Conservation (phyloP, 2,329 filamentous ascomycete species). For the Pseudocercospora macadamiae region DNA sequence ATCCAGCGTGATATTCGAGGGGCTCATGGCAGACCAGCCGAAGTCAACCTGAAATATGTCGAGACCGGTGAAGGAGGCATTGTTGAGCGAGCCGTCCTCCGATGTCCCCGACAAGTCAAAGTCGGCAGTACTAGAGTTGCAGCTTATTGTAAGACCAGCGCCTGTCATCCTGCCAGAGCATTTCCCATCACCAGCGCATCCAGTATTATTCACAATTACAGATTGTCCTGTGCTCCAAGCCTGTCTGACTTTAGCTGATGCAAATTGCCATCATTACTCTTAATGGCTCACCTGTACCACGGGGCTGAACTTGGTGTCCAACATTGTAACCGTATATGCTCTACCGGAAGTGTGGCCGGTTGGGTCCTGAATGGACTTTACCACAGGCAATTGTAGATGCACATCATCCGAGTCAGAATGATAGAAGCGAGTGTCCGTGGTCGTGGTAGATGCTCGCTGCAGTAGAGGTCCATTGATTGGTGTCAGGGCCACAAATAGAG, state of each 20-base stretch:
- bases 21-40: slow-evolving; percentile 13
- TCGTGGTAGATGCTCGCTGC: slow-evolving; percentile 21
- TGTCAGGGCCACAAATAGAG: slow-evolving; percentile 20
- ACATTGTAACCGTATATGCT: slow-evolving; percentile 17
- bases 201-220: slow-evolving; percentile 10
- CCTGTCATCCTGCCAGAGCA: slow-evolving; percentile 15
- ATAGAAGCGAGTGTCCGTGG: slow-evolving; percentile 12
- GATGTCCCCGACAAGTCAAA: slow-evolving; percentile 12
- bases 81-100: slow-evolving; percentile 9
- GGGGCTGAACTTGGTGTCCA: slow-evolving; percentile 12
- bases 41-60: slow-evolving; percentile 17
- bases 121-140: slow-evolving; percentile 16
- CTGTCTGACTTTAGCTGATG: too few relatives aligned
- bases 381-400: slow-evolving; percentile 9
- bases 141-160: slow-evolving; percentile 22
- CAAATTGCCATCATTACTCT: too few relatives aligned
- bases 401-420: slow-evolving; percentile 12
- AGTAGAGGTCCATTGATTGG: slow-evolving; percentile 23
- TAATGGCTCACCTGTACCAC: slow-evolving; percentile 17
- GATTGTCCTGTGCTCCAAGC: slow-evolving; percentile 15
- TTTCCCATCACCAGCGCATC: slow-evolving; percentile 19
- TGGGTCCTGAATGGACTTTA: slow-evolving; percentile 9
- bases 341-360: slow-evolving; percentile 21
- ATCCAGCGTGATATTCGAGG: slow-evolving; percentile 17
- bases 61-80: slow-evolving; percentile 14